A percentile compares a stretch with the other conserved stretches of the same genome.
These are phyloP conservation scores for Berkeleyomyces rouxiae DNA, from an alignment of 2,329 filamentous ascomycete species.

Conservation along the genomic window DNA sequence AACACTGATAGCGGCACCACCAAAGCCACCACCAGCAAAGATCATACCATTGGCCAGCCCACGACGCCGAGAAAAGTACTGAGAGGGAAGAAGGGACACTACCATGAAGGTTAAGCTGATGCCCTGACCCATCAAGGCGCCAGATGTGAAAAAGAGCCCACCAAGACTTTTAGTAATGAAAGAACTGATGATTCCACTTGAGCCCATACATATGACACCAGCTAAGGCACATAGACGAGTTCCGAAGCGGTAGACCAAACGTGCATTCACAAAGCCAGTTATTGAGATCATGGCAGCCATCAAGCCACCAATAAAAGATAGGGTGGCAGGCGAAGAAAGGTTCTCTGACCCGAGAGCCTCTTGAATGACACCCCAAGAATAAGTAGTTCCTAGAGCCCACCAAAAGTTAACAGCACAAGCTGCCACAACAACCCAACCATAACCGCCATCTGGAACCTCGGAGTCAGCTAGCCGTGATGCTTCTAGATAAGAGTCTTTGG, in stretches of 20 bases:
- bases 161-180: conserved; percentile 22
- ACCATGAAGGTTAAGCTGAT: conserved; percentile 28
- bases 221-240: conserved; percentile 28
- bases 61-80: conserved; percentile 37
- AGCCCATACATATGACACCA: conserved; percentile 33
- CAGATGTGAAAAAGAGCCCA: conserved; percentile 22
- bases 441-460: conserved; percentile 35
- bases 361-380: conserved; percentile 46
- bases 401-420: conserved; percentile 35
- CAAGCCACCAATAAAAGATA: conserved; percentile 43
- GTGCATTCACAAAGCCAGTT: conserved; percentile 34
- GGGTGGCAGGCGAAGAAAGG: conserved; percentile 31
- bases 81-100: conserved; percentile 31
- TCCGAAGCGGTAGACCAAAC: conserved; percentile 34
- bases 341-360: conserved; percentile 33
- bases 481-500: conserved; percentile 19
- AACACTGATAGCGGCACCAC: conserved; percentile 36
- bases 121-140: conserved; percentile 21
- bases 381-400: conserved; percentile 39
- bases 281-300: conserved; percentile 32
- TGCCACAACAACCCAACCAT: conserved; percentile 38
- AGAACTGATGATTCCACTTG: conserved; percentile 30
- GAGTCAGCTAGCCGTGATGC: conserved; percentile 30
- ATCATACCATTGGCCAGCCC: conserved; percentile 40
- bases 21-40: conserved; percentile 37